A percentile compares a stretch with the other conserved stretches of the same genome.
Evolutionary conservation across 345 rosid species (phyloP).

Genomic region (Sisymbrium irio): DNA sequence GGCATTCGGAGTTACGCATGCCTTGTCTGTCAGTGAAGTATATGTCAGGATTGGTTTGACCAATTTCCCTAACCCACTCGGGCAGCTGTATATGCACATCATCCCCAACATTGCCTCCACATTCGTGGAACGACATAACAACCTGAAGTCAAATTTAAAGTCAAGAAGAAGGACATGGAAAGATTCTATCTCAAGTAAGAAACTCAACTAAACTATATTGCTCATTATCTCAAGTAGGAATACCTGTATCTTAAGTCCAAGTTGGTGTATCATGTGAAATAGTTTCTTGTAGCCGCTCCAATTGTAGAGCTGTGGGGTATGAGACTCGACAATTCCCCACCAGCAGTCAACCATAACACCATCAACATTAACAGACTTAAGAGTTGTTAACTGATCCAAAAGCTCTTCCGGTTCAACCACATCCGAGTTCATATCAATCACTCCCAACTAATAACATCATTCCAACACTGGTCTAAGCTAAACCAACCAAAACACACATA

Average conservation of each 20-base stretch:
- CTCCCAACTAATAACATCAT: slow-evolving; percentile 51
- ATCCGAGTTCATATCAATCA: slow-evolving; percentile 67
- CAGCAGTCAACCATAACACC: slow-evolving; percentile 93
- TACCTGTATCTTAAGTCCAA: slow-evolving; percentile 84
- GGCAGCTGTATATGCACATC: slow-evolving; percentile 88
- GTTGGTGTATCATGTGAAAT: slow-evolving; percentile 70
- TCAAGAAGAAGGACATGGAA: no score
- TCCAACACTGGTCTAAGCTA: neutral
- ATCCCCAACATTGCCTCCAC: slow-evolving; percentile 98
- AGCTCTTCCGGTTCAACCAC: slow-evolving; percentile 71
- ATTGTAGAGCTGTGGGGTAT: slow-evolving; percentile 66
- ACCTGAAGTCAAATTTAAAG: no score
- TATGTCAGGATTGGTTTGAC: slow-evolving; percentile 78
- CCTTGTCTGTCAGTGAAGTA: slow-evolving; percentile 87
- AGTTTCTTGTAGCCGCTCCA: slow-evolving; percentile 89
- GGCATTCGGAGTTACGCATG: slow-evolving; percentile 75
- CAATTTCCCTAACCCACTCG: slow-evolving; percentile 73
- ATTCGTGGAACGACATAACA: slow-evolving; percentile 95
- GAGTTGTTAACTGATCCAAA: slow-evolving; percentile 52
- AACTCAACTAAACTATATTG: no score
- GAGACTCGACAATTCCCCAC: slow-evolving; percentile 96
- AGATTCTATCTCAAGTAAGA: neutral
- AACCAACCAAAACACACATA: slow-evolving; percentile 8
- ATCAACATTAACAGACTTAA: slow-evolving; percentile 76
- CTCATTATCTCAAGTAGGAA: neutral